Base-by-base conservation (phyloP, 805 yeast species). In the Ogataea neopini region DNA sequence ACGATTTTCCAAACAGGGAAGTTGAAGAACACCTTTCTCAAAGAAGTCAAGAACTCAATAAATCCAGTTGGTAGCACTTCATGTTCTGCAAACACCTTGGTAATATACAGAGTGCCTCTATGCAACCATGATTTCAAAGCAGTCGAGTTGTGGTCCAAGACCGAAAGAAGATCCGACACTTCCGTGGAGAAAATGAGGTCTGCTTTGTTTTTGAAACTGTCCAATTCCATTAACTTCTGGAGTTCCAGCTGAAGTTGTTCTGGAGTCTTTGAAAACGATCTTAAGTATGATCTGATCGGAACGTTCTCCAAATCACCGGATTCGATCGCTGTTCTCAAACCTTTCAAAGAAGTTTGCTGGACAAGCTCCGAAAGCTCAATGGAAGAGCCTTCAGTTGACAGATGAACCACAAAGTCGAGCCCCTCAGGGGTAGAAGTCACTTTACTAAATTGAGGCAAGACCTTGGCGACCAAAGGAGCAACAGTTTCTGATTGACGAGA, bases 81-180 rank as follows among this genome's bases (percentile, higher is more conserved):
- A 13, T 40, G 47, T 56, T 84, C 87, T 1, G 91, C 82, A 50
- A 84, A 72, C 49, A 75, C 71, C 53, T 80, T 84, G 7, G 91
- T 86, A 43, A 84, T 71, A 57, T 77, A 83, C 5, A 87, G 61
- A 50, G 77, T 68, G 6, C 82, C 71, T 52, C 82, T 79, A 50
- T 78, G 74, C 33, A 80, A 51, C 92, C 92, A 86, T 1, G 63
- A 56, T 14, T 60, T 52, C 10, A 73, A 33, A n/a, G 68, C 37
- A 18, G 72, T 60, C 1, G 62, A 64, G 3, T 59, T 22, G 4
- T 10, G 26, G 10, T 6, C 6, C 8, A 44, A 36, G 0, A 14
- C 14, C 7, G 47, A 17, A 5, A 62, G 22, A 11, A 58, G 39
- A 3, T 45, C 14, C 6, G 57, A 58, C 51, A 59, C 62, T 34